phyloP scores from a whole-genome alignment of 306 rosid species.

The Luffa aegyptiaca region DNA sequence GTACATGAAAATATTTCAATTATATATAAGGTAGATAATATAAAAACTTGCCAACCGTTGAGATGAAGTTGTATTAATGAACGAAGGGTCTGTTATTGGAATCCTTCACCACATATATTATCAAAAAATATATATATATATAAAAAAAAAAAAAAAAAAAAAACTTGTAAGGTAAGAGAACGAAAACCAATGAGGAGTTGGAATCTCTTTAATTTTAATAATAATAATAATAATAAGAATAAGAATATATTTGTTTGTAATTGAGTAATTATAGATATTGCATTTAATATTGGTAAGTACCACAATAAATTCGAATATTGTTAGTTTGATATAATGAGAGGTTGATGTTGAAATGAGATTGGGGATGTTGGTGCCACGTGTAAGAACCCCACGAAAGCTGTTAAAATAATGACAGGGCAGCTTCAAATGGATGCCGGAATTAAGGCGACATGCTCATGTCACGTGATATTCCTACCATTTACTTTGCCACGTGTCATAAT shows the following conservation, averaged over 20 bases:
- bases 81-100: no score
- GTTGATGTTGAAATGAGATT: background rate
- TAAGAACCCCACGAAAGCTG: background rate
- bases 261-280: background rate
- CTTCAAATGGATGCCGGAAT: background rate
- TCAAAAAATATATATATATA: no score
- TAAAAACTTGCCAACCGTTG: no score
- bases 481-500: background rate
- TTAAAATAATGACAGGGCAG: background rate
- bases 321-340: background rate
- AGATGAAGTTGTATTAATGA: no score
- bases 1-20: no score
- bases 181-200: background rate
- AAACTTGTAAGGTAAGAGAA: no score
- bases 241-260: background rate
- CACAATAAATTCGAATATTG: background rate
- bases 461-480: conserved; percentile 2
- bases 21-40: no score
- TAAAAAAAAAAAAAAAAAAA: no score
- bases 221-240: no score
- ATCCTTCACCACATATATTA: no score
- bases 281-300: background rate
- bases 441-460: conserved; percentile 3
- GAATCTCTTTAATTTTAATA: background rate
- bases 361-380: conserved; percentile 2